Evolutionary conservation across 192 early-diverging fungal genomes (phyloP), one percentile per base, ranked within the genome.

Genomic region (Coemansia sp.): DNA sequence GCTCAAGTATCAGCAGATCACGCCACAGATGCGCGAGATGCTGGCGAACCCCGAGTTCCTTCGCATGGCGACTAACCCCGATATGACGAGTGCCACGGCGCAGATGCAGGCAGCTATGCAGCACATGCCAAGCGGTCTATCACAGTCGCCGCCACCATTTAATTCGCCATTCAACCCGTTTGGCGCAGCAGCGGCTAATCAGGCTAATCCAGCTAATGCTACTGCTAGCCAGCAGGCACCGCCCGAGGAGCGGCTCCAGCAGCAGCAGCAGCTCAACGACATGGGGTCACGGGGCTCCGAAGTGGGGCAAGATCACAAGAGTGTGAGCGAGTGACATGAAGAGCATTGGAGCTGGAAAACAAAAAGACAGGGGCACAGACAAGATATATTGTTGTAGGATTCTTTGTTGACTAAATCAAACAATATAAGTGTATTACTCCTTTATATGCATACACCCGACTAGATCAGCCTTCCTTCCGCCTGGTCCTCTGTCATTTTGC

Each of bases 51-150:
- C 92, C 1, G 87, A 89, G 68, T 88, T 92, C 59, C 84, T 89
- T 59, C 87, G 90, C 31, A 93, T 97, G 87, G 85, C 96, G 62
- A 73, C 90, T 61, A 91, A 97, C 79, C 97, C 97, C 14, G 87
- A 96, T 27, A 70, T 89, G 29, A 74, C 96, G 65, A 86, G 91
- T 35, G 86, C 85, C 36, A 87, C 93, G 61, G 87, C 91, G 20
- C 74, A 86, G 60, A 89, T 98, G 88, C 79, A 82, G 42, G 24
- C 67, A 0, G 74, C 71, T 9, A 77, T 82, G 74, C 67, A 60
- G 61, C 25, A 60, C 65, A 31, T 62, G 76, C 57, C 83, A 76
- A 74, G 59, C 12, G 59, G 54, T 39, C 47, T 27, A 14, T 11
- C 3, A 11, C 47, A 2, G 22, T 47, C 22, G 12, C 17, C 40